A percentile compares a stretch with the other conserved stretches of the same genome.
These are phyloP conservation scores for Eucalyptus victrix DNA, from an alignment of 345 rosid species.

Conservation along the genomic window DNA sequence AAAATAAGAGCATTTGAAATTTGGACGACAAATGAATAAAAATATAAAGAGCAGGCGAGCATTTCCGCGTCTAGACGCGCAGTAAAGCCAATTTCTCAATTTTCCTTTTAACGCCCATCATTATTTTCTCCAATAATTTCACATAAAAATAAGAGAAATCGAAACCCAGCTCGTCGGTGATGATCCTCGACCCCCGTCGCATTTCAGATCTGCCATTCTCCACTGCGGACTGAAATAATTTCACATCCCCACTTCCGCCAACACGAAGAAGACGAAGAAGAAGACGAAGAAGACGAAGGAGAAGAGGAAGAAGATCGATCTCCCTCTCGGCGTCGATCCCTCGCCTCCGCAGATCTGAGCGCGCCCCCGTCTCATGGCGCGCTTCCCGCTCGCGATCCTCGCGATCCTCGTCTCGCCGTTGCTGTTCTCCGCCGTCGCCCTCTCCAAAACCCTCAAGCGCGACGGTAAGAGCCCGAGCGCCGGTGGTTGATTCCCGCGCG, in stretches of 20 bases:
- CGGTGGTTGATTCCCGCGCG: neutral
- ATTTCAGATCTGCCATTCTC: neutral
- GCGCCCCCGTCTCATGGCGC: neutral
- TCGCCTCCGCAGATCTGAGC: neutral
- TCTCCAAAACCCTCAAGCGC: constrained; percentile 56
- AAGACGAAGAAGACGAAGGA: neutral
- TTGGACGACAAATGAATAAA: too few species aligned
- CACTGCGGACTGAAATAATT: neutral
- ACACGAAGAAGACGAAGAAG: neutral
- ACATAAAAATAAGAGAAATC: neutral
- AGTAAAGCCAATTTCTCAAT: neutral
- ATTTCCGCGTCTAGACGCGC: neutral
- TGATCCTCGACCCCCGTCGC: neutral
- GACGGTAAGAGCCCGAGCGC: constrained; percentile 2
- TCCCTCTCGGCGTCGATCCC: neutral
- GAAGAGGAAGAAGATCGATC: neutral
- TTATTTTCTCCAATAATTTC: neutral
- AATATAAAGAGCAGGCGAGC: neutral
- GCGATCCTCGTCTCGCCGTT: constrained; percentile 2
- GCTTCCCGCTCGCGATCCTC: constrained; percentile 1
- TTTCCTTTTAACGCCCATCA: neutral
- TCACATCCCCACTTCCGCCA: neutral
- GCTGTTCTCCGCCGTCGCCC: constrained; percentile 7
- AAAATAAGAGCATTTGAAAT: too few species aligned
- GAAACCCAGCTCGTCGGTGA: neutral